Evolutionary conservation across 306 rosid species (phyloP).

Genomic region (Coriaria nepalensis): DNA sequence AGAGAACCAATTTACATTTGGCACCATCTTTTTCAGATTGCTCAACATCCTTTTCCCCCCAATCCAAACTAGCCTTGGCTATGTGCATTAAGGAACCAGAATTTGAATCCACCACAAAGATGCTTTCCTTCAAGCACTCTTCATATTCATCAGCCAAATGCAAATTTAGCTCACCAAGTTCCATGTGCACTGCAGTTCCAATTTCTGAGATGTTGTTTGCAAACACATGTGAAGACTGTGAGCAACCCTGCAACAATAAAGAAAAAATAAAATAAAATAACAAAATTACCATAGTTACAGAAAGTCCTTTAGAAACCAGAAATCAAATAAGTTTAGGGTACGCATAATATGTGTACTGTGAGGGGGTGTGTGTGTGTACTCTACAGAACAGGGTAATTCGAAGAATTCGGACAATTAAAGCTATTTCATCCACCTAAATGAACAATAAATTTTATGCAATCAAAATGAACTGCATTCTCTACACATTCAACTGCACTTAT

Average conservation of each 20-base stretch:
- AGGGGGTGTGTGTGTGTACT: too few species aligned
- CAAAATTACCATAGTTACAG: too few species aligned
- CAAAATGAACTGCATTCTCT: too few species aligned
- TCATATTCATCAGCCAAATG: constrained; percentile 89
- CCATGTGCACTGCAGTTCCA: constrained; percentile 71
- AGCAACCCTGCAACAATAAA: constrained; percentile 48
- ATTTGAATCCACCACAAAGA: constrained; percentile 79
- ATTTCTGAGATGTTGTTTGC: constrained; percentile 77
- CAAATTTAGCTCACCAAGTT: constrained; percentile 90
- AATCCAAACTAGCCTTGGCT: constrained; percentile 83
- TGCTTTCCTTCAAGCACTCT: constrained; percentile 76
- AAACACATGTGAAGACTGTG: constrained; percentile 79
- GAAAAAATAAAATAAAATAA: not conserved
- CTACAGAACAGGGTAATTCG: too few species aligned
- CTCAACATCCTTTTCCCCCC: constrained; percentile 85
- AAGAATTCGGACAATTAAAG: too few species aligned
- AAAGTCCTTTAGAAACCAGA: not conserved
- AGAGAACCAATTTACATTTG: constrained; percentile 50
- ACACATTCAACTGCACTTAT: too few species aligned
- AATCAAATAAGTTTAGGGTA: not conserved
- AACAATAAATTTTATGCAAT: too few species aligned
- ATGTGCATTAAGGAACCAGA: constrained; percentile 75
- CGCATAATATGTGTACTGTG: too few species aligned
- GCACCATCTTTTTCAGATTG: constrained; percentile 58
- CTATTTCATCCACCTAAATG: too few species aligned